phyloP scores from a whole-genome alignment of 2,329 filamentous ascomycete species.

The Trichophyton rubrum region DNA sequence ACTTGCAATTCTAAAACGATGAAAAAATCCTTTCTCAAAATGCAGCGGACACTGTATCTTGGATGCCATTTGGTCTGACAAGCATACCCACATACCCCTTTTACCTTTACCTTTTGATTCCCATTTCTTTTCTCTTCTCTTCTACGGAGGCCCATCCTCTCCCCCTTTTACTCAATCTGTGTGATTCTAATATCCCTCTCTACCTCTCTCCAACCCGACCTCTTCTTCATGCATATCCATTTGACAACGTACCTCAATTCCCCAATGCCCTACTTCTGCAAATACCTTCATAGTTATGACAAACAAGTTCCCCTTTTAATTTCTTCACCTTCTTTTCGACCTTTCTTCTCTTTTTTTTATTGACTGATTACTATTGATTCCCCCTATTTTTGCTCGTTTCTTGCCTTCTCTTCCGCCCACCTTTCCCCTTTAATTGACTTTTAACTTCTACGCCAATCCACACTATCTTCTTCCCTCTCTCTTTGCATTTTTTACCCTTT shows the following conservation, averaged over 20 bases:
- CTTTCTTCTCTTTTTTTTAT: constrained; percentile 7
- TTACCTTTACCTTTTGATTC: not conserved
- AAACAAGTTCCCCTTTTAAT: not conserved
- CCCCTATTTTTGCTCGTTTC: constrained; percentile 8
- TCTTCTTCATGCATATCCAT: not conserved
- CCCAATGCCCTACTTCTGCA: not conserved
- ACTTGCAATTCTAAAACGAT: not conserved
- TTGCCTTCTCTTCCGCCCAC: constrained; percentile 7
- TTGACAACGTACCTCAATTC: not conserved
- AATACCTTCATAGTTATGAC: not conserved
- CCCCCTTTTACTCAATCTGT: not conserved
- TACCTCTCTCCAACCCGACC: not conserved
- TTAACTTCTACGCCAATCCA: constrained; percentile 6
- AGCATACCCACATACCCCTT: not conserved
- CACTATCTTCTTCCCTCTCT: not conserved
- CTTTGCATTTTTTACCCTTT: not conserved
- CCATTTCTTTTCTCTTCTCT: not conserved
- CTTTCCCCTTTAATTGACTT: constrained; percentile 3
- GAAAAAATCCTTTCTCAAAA: not conserved
- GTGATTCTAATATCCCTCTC: not conserved
- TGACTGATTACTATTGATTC: constrained; percentile 4
- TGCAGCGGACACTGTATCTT: not conserved
- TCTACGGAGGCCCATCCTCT: not conserved
- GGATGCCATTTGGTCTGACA: not conserved
- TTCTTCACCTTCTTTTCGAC: constrained; percentile 11